Conservation (phyloP, 2,329 filamentous ascomycete species). For the Fusarium falciforme region DNA sequence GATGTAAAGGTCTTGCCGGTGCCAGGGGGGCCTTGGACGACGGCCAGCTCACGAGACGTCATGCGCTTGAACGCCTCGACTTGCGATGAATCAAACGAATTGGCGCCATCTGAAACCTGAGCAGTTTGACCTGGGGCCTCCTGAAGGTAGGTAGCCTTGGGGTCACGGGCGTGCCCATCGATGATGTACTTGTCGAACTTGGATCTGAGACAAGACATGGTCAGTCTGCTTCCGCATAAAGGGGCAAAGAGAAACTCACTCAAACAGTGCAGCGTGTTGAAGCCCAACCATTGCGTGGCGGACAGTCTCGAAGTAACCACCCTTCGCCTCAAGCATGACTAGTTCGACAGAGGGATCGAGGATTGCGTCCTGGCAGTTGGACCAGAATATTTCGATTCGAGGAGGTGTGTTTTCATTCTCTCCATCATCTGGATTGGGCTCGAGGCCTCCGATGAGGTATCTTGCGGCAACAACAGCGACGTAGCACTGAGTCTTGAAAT, state of each 20-base stretch:
- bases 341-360: constrained; percentile 77
- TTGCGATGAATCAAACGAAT: constrained; percentile 76
- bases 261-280: constrained; percentile 67
- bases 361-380: constrained; percentile 65
- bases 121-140: not conserved
- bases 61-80: constrained; percentile 75
- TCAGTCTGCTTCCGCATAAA: not conserved
- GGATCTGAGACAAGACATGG: constrained; percentile 55
- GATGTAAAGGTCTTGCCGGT: constrained; percentile 85
- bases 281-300: constrained; percentile 79
- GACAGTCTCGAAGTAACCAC: constrained; percentile 81
- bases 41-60: constrained; percentile 75
- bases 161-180: constrained; percentile 51
- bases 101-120: not conserved
- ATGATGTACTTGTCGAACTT: constrained; percentile 72
- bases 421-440: constrained; percentile 56
- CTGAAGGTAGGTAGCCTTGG: constrained; percentile 46
- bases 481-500: constrained; percentile 73
- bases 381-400: constrained; percentile 81
- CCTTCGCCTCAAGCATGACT: constrained; percentile 82
- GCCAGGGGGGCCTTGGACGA: constrained; percentile 85
- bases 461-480: constrained; percentile 80
- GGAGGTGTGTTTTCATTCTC: constrained; percentile 61
- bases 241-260: constrained; percentile 56
- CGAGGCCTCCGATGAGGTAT: constrained; percentile 68